A percentile compares a stretch with the other conserved stretches of the same genome.
phyloP scores from a whole-genome alignment of 1,139 yeast species.

The Candida gigantensis region DNA sequence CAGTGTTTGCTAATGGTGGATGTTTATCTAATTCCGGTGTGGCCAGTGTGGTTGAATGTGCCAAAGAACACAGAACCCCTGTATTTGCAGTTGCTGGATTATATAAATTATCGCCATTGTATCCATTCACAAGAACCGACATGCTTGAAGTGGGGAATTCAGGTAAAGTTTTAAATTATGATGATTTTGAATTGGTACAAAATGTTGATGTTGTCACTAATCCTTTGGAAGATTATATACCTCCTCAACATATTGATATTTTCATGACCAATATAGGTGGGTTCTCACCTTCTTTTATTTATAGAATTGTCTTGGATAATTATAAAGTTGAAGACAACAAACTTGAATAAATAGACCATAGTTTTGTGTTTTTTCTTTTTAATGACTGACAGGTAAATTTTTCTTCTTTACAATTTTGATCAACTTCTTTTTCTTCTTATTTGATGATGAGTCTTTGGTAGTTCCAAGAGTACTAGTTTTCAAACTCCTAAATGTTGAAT shows the following conservation, averaged over 20 bases:
- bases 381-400: not conserved
- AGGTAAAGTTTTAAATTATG: constrained; percentile 75
- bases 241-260: constrained; percentile 93
- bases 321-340: constrained; percentile 83
- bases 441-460: not conserved
- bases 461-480: not conserved
- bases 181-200: constrained; percentile 63
- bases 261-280: constrained; percentile 96
- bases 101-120: constrained; percentile 88
- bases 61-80: constrained; percentile 91
- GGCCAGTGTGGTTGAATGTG: constrained; percentile 92
- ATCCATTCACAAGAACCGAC: constrained; percentile 88
- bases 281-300: constrained; percentile 92
- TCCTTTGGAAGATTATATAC: constrained; percentile 88
- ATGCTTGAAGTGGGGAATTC: constrained; percentile 93
- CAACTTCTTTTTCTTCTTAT: constrained; percentile 2
- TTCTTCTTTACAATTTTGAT: constrained; percentile 8
- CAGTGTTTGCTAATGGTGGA: constrained; percentile 96
- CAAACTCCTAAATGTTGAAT: not conserved
- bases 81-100: constrained; percentile 95
- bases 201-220: constrained; percentile 80
- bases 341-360: constrained; percentile 33
- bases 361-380: no score
- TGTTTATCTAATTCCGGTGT: constrained; percentile 89
- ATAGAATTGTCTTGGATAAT: constrained; percentile 92